Evolutionary conservation across 345 rosid genomes (phyloP), one percentile per base, ranked within the genome.

Genomic region (Kernera saxatilis): DNA sequence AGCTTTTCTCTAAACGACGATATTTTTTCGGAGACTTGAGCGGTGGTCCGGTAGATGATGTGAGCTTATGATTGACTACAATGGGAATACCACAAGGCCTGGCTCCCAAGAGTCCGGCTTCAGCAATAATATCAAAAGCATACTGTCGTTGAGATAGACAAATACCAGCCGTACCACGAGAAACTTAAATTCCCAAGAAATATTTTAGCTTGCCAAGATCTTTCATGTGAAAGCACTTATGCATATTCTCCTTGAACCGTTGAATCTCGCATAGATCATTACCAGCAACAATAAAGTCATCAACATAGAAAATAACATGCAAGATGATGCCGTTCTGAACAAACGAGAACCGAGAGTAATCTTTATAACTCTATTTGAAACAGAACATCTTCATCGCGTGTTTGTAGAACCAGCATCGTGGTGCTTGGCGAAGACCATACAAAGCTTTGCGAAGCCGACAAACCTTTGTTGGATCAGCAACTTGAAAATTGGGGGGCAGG

Each of bases 21-120:
- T 44, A 44, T 1, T 44, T 5, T 8, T 44, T 23, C 0, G 49
- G 22, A 0, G 5, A 4, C 0, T 17, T 8, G 0, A 17, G 2
- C 8, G 5, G 5, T 0, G 12, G 23, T 1, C 49, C 5, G 0
- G 1, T 3, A 9, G 6, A 22, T 0, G 23, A 18, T 0, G 14
- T 26, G 0, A 46, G n/a, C 1, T 21, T 9, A 2, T 46, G 52
- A 10, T 46, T 19, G 0, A 8, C 10, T 21, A 13, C 6, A 19
- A 5, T 2, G 0, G 52, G 52, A 1, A 14, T 21, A 4, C 26
- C 0, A 0, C 0, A 9, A 0, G 52, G 5, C 3, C 10, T 10
- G 0, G 52, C 14, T 1, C 52, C 52, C 0, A 4, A 1, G 2
- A 46, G 52, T 3, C 14, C 14, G 9, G 6, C 26, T 1, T 46